Conservation (phyloP, 495 filamentous ascomycete species). For the Penicillium goetzii region DNA sequence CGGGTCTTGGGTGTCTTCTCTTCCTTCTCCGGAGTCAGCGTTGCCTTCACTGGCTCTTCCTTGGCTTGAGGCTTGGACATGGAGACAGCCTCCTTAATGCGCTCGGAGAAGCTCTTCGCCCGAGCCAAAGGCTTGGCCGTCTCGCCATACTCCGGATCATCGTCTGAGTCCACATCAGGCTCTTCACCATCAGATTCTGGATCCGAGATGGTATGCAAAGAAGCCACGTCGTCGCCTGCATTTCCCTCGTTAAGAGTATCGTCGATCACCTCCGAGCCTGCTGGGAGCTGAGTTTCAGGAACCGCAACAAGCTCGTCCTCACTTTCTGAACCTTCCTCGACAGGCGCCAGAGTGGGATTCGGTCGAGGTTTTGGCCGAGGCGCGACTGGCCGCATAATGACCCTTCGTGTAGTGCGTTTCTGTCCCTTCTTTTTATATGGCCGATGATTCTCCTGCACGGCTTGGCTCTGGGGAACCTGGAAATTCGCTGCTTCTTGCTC, state of each 20-base stretch:
- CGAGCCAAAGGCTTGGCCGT: slow-evolving; percentile 27
- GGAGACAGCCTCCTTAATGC: slow-evolving; percentile 49
- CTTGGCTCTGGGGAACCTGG: slow-evolving; percentile 67
- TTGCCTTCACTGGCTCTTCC: slow-evolving; percentile 33
- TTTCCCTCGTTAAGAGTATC: slow-evolving; percentile 20
- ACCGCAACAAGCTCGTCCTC: slow-evolving; percentile 39
- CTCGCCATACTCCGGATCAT: slow-evolving; percentile 39
- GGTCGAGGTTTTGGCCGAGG: slow-evolving; percentile 40
- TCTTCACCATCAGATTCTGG: slow-evolving; percentile 37
- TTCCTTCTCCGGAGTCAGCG: slow-evolving; percentile 23
- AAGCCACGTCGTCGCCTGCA: slow-evolving; percentile 31
- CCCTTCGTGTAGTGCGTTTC: slow-evolving; percentile 79
- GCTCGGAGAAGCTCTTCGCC: slow-evolving; percentile 50
- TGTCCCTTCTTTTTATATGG: slow-evolving; percentile 91
- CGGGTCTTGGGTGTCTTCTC: slow-evolving; percentile 61
- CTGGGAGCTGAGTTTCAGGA: slow-evolving; percentile 40
- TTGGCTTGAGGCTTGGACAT: slow-evolving; percentile 36
- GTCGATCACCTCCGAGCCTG: slow-evolving; percentile 9
- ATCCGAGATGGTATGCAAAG: slow-evolving; percentile 41
- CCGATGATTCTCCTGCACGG: slow-evolving; percentile 55
- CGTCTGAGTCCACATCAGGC: slow-evolving; percentile 28
- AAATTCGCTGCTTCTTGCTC: slow-evolving; percentile 48
- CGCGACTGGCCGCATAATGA: slow-evolving; percentile 69
- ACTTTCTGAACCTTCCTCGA: slow-evolving; percentile 31
- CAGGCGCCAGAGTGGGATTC: slow-evolving; percentile 26